A percentile compares a stretch with the other conserved stretches of the same genome.
Evolutionary conservation across 1,284 basidiomycete genomes (phyloP).

Genomic region (Mycosarcoma mackinlayi): DNA sequence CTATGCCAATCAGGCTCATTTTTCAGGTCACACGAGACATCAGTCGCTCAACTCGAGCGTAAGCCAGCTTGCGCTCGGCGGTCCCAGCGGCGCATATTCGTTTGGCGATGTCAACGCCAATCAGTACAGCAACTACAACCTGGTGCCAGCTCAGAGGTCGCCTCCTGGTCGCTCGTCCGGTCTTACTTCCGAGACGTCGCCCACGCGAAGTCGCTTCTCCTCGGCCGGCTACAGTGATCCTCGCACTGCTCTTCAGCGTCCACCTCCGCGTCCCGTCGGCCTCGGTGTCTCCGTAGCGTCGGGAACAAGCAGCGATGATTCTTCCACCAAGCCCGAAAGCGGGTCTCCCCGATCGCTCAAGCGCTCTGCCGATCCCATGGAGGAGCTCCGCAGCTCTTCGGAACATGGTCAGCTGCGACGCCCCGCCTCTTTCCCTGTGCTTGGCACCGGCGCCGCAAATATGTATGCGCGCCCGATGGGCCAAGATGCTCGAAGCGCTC

Average conservation of each 20-base stretch:
- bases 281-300: conserved; percentile 33
- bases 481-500: conserved; percentile 34
- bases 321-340: conserved; percentile 13
- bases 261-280: conserved; percentile 34
- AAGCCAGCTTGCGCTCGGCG: conserved; percentile 36
- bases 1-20: conserved; percentile 25
- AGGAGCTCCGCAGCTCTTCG: conserved; percentile 29
- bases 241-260: conserved; percentile 21
- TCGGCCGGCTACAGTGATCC: conserved; percentile 38
- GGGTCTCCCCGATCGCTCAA: conserved; percentile 48
- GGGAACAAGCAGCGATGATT: conserved; percentile 36
- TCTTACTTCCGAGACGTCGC: conserved; percentile 30
- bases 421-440: conserved; percentile 47
- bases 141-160: conserved; percentile 38
- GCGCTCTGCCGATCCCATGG: conserved; percentile 44
- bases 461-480: conserved; percentile 31
- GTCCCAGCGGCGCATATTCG: conserved; percentile 25
- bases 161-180: conserved; percentile 24
- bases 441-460: conserved; percentile 28
- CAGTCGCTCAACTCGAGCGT: conserved; percentile 43
- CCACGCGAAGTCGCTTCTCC: conserved; percentile 41
- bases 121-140: conserved; percentile 48
- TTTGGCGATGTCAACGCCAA: conserved; percentile 31
- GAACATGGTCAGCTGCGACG: conserved; percentile 43
- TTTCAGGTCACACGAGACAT: conserved; percentile 33